phyloP scores from a whole-genome alignment of 106 monocot genomes.

The Posidonia australis region DNA sequence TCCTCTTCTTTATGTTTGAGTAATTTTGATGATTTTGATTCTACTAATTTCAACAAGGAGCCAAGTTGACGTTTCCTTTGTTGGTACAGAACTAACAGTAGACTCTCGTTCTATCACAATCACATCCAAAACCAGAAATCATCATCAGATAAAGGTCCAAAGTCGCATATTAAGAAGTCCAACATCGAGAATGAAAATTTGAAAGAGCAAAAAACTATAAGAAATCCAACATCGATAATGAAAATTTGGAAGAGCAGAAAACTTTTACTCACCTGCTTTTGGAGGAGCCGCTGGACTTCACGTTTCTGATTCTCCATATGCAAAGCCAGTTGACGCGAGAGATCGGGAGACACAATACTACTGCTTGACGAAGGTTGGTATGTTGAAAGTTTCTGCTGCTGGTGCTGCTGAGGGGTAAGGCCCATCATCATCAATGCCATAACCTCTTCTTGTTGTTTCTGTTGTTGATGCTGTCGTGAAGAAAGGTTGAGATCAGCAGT shows the following conservation, averaged over 20 bases:
- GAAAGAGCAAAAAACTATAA: too few species aligned
- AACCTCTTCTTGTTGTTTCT: too few species aligned
- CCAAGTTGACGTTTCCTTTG: conserved; percentile 9
- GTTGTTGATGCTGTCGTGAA: conserved; percentile 1
- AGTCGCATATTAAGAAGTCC: too few species aligned
- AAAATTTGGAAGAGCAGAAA: too few species aligned
- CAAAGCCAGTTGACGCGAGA: neutral
- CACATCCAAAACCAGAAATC: too few species aligned
- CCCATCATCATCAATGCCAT: conserved; percentile 2
- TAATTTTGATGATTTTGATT: conserved; percentile 7
- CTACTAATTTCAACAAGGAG: neutral
- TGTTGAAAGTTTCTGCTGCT: conserved; percentile 8
- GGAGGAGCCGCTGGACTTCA: conserved; percentile 13
- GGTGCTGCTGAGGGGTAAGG: neutral
- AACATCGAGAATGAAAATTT: too few species aligned
- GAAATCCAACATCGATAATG: too few species aligned
- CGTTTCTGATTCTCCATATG: conserved; percentile 17
- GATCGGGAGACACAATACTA: neutral
- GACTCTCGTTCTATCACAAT: conserved; percentile 13
- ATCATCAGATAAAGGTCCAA: too few species aligned
- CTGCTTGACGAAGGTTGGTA: neutral
- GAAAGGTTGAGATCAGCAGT: conserved; percentile 1
- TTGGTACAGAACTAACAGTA: conserved; percentile 7
- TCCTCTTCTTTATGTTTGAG: conserved; percentile 16
- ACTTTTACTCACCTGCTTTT: conserved; percentile 4